Conservation (phyloP, 1,284 basidiomycete genomes). For the Rhodotorula sp. region DNA sequence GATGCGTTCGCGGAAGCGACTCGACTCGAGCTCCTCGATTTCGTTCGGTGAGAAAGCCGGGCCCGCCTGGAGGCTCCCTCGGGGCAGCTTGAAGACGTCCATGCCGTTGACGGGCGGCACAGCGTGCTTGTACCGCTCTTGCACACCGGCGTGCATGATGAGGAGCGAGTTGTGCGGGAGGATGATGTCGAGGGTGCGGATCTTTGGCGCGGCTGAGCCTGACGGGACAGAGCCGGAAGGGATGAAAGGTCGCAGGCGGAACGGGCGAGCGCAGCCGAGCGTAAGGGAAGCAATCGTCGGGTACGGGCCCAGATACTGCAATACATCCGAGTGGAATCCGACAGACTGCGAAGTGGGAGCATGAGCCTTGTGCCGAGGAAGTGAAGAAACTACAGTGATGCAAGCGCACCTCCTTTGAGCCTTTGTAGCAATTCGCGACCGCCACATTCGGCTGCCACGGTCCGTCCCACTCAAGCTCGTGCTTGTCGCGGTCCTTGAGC, state of each 20-base stretch:
- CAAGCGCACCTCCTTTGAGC: conserved; percentile 63
- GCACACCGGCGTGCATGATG: conserved; percentile 90
- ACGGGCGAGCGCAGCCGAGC: conserved; percentile 61
- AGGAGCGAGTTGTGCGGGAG: conserved; percentile 81
- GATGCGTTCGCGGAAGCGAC: conserved; percentile 38
- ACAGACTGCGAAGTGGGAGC: conserved; percentile 53
- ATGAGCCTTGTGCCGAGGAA: background rate
- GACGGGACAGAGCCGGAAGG: conserved; percentile 3
- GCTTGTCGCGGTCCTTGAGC: conserved; percentile 63
- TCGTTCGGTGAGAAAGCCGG: background rate
- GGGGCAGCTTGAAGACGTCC: conserved; percentile 39
- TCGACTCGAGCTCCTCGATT: background rate
- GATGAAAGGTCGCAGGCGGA: conserved; percentile 41
- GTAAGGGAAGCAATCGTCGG: conserved; percentile 90
- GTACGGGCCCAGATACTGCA: conserved; percentile 76
- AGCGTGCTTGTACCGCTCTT: conserved; percentile 77
- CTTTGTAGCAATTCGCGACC: conserved; percentile 85
- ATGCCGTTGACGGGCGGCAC: conserved; percentile 40
- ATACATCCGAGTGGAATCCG: conserved; percentile 74
- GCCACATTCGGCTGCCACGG: conserved; percentile 87
- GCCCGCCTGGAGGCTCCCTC: background rate
- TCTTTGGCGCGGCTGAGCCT: conserved; percentile 46
- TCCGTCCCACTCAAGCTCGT: conserved; percentile 67
- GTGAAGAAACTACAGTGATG: background rate
- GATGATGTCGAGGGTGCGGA: conserved; percentile 73